These are phyloP conservation scores for Hygrophorus pudorinus DNA, from an alignment of 768 basidiomycete species.

Conservation along the genomic window DNA sequence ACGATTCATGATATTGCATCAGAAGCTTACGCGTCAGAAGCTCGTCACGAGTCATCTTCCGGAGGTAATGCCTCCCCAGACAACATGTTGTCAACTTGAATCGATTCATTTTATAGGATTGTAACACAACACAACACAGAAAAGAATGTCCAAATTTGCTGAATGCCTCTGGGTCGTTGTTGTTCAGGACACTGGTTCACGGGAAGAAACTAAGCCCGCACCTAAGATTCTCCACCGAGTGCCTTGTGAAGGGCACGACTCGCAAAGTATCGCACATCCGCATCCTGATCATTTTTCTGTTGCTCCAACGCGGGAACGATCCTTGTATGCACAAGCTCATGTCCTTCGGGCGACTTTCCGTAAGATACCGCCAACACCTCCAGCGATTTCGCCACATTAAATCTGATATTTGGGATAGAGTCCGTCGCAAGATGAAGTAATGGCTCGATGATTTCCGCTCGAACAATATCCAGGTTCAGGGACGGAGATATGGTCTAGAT, in stretches of 20 bases:
- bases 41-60: no score
- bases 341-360: constrained; percentile 55
- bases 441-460: constrained; percentile 74
- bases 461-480: constrained; percentile 74
- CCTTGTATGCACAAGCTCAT: constrained; percentile 60
- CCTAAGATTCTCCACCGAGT: constrained; percentile 5
- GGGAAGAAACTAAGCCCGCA: no score
- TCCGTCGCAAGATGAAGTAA: constrained; percentile 78
- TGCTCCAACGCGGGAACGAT: constrained; percentile 80
- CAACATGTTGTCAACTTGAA: no score
- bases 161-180: no score
- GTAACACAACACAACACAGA: no score
- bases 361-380: constrained; percentile 79
- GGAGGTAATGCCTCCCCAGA: no score
- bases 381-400: constrained; percentile 94
- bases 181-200: no score
- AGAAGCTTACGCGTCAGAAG: no score
- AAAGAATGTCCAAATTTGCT: no score
- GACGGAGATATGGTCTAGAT: constrained; percentile 88
- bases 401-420: constrained; percentile 97
- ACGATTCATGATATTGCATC: no score
- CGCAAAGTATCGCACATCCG: constrained; percentile 95
- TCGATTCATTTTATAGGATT: no score
- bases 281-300: constrained; percentile 81
- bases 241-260: constrained; percentile 65